Conservation (phyloP, 768 basidiomycete genomes). For the Vararia minispora region DNA sequence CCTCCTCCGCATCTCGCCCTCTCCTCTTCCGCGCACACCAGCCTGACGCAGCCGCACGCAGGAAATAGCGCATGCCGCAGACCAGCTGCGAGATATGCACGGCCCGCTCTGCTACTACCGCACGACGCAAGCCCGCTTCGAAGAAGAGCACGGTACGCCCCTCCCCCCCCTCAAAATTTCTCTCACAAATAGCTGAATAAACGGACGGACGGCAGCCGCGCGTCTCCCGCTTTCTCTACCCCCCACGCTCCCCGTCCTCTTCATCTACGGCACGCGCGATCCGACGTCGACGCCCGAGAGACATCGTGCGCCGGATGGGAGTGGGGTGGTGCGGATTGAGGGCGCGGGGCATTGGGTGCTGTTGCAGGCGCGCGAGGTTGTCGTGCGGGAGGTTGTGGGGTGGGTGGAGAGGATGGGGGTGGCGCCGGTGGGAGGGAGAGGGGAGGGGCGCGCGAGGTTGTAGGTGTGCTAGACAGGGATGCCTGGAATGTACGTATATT, state of each 20-base stretch:
- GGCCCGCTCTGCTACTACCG: conserved; percentile 76
- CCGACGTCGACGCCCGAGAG: conserved; percentile 20
- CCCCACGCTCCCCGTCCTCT: conserved; percentile 44
- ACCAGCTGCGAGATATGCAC: conserved; percentile 39
- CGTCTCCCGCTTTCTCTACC: conserved; percentile 31
- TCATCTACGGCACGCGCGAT: conserved; percentile 50
- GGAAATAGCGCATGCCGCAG: conserved; percentile 46
- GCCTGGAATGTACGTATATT: too few relatives aligned
- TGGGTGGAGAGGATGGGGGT: conserved; percentile 1
- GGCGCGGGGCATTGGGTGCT: conserved; percentile 61
- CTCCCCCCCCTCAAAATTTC: too few relatives aligned
- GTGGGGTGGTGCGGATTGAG: too few relatives aligned
- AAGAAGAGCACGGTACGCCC: conserved; percentile 49
- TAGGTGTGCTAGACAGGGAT: too few relatives aligned
- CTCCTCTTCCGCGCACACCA: too few relatives aligned
- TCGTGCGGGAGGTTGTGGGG: conserved; percentile 25
- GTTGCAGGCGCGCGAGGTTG: conserved; percentile 45
- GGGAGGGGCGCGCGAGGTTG: too few relatives aligned
- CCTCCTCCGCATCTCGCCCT: too few relatives aligned
- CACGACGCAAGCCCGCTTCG: conserved; percentile 44
- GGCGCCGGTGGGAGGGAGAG: too few relatives aligned
- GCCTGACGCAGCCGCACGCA: conserved; percentile 17
- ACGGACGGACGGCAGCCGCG: too few relatives aligned
- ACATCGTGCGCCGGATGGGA: too few relatives aligned
- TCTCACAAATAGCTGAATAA: too few relatives aligned